Conservation (phyloP, 202 grass and related monocot genomes). For the Musa balbisiana region DNA sequence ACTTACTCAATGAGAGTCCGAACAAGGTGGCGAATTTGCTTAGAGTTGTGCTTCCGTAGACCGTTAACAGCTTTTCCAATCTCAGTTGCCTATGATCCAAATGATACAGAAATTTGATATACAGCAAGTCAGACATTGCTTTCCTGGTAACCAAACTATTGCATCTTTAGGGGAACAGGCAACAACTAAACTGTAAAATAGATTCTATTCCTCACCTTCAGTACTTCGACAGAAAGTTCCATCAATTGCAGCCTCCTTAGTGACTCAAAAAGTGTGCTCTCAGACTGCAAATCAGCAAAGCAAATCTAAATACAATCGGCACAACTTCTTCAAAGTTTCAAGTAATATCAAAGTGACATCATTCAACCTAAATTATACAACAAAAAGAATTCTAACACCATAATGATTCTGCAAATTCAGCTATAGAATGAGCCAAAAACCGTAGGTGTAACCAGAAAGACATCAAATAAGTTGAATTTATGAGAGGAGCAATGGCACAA, state of each 20-base stretch:
- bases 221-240: conserved; percentile 16
- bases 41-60: conserved; percentile 12
- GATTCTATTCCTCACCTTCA: not conserved
- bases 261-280: conserved; percentile 16
- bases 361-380: not conserved
- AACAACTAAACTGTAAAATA: not conserved
- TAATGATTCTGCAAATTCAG: not conserved
- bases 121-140: not conserved
- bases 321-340: not conserved
- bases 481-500: not conserved
- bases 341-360: not conserved
- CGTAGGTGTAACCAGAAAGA: not conserved
- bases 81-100: conserved; percentile 8
- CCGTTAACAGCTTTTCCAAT: conserved; percentile 18
- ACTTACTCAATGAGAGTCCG: conserved; percentile 11
- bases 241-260: conserved; percentile 22
- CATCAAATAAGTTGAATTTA: not conserved
- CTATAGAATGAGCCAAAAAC: not conserved
- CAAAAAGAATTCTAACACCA: not conserved
- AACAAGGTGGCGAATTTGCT: conserved; percentile 16
- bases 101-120: not conserved
- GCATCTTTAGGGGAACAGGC: not conserved
- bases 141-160: not conserved
- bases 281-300: conserved; percentile 14
- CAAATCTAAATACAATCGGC: not conserved